Conservation (phyloP, 2,329 filamentous ascomycete genomes). For the Claviceps sp. region DNA sequence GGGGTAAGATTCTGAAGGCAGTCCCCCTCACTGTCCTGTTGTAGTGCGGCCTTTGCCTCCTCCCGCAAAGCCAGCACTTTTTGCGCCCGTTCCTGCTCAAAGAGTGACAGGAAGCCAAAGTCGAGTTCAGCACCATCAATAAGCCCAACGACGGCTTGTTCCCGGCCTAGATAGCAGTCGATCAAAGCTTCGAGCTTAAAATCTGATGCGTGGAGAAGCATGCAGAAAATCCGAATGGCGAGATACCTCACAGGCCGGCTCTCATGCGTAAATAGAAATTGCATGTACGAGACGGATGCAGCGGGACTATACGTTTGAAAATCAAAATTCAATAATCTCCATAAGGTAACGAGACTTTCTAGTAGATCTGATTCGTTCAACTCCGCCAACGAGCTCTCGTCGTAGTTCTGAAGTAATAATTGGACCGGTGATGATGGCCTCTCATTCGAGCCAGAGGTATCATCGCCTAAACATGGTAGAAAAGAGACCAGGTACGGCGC, state of each 20-base stretch:
- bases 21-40: constrained; percentile 5
- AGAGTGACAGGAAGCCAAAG: constrained; percentile 56
- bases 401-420: constrained; percentile 17
- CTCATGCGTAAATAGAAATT: constrained; percentile 51
- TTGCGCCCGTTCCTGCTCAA: constrained; percentile 41
- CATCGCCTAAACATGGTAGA: constrained; percentile 36
- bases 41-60: constrained; percentile 18
- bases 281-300: constrained; percentile 53
- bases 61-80: constrained; percentile 29
- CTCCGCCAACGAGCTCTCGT: constrained; percentile 14
- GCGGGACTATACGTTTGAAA: constrained; percentile 50
- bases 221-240: constrained; percentile 66
- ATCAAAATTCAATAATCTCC: constrained; percentile 70
- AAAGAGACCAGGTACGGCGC: constrained; percentile 68
- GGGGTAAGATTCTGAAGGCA: constrained; percentile 36
- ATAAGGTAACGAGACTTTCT: constrained; percentile 36
- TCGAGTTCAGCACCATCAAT: constrained; percentile 70
- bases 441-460: constrained; percentile 1
- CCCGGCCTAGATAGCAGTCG: constrained; percentile 45
- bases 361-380: constrained; percentile 13
- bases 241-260: constrained; percentile 59
- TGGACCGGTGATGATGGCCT: constrained; percentile 14
- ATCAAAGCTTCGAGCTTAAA: constrained; percentile 61
- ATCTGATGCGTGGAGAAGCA: constrained; percentile 70
- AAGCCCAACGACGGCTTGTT: constrained; percentile 48